Evolutionary conservation across 306 rosid species (phyloP), one percentile per base, ranked within the genome.

Genomic region (Amphicarpaea edgeworthii): DNA sequence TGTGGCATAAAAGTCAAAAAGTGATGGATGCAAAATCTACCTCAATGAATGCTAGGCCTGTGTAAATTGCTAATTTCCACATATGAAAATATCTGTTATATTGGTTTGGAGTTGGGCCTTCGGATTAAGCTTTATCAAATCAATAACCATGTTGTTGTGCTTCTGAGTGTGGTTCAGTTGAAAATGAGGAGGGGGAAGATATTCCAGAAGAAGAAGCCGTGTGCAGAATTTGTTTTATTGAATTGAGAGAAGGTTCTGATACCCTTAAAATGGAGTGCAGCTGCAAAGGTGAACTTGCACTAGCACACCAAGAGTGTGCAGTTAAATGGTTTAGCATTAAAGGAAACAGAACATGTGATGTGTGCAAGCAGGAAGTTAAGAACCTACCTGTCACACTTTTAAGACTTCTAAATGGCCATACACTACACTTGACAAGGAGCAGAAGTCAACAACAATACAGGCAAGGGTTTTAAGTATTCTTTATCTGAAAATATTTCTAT

Each of bases 211-310:
- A 60, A 8, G 67, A 60, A 60, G 67, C 65, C 4, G 67, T 60
- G 78, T 90, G 93, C 81, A 86, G 96, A 82, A 88, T 90, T 77
- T 88, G 93, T 79, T 78, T 84, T 28, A 67, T 83, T 46, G 96
- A 90, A 70, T 79, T 90, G 2, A 86, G 88, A 20, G 90, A 83
- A 77, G 87, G 83, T 38, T 68, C 75, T 14, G 86, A 86, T 28
- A 86, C 93, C 14, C 85, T 90, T 20, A 88, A 86, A 86, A 79
- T 90, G 88, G 96, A 83, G 77, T 90, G 93, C 81, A 88, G 90
- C 84, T 90, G 96, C 80, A 90, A 80, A 84, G 96, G 96, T 19
- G 96, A 86, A 77, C 93, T 90, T 78, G 96, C 96, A 17, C 71
- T 88, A 72, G 93, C 93, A 7, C 93, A 90, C 84, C 84, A 86